phyloP scores from a whole-genome alignment of 768 basidiomycete genomes.

The Phallus indusiatus region DNA sequence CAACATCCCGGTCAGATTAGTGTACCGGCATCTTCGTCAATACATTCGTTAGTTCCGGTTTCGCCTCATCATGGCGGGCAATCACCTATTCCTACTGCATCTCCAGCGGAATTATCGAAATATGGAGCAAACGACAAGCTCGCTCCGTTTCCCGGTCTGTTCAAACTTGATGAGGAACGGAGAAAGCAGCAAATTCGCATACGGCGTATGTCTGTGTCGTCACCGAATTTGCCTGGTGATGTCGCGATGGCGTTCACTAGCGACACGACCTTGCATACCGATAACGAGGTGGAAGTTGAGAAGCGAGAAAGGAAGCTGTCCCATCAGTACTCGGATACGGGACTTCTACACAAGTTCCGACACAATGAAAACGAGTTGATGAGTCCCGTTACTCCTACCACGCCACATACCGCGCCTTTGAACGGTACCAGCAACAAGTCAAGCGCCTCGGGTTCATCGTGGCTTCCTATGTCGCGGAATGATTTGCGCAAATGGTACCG shows the following conservation, averaged over 20 bases:
- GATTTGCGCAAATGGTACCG: slow-evolving; percentile 7
- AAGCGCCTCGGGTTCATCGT: neutral
- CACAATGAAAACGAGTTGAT: neutral
- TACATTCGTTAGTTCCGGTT: slow-evolving; percentile 50
- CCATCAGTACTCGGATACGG: slow-evolving; percentile 63
- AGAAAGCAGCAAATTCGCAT: slow-evolving; percentile 31
- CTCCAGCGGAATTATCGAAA: slow-evolving; percentile 58
- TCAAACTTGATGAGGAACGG: slow-evolving; percentile 65
- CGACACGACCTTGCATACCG: neutral
- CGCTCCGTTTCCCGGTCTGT: slow-evolving; percentile 84
- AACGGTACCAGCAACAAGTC: neutral
- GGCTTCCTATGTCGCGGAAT: slow-evolving; percentile 8
- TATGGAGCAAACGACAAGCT: slow-evolving; percentile 69
- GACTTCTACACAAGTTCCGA: slow-evolving; percentile 47
- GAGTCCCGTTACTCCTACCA: neutral
- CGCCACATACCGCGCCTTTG: neutral
- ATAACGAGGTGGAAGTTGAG: neutral
- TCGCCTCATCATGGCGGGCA: slow-evolving; percentile 45
- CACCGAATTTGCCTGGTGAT: slow-evolving; percentile 27
- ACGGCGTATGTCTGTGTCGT: slow-evolving; percentile 37
- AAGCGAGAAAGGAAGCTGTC: slow-evolving; percentile 50
- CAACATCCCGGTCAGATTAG: neutral
- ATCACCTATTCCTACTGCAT: slow-evolving; percentile 73
- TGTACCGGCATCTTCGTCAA: slow-evolving; percentile 55
- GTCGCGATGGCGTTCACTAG: neutral